A percentile compares a stretch with the other conserved stretches of the same genome.
Conservation (phyloP, 2,329 filamentous ascomycete species). For the Parastagonospora avenae region DNA sequence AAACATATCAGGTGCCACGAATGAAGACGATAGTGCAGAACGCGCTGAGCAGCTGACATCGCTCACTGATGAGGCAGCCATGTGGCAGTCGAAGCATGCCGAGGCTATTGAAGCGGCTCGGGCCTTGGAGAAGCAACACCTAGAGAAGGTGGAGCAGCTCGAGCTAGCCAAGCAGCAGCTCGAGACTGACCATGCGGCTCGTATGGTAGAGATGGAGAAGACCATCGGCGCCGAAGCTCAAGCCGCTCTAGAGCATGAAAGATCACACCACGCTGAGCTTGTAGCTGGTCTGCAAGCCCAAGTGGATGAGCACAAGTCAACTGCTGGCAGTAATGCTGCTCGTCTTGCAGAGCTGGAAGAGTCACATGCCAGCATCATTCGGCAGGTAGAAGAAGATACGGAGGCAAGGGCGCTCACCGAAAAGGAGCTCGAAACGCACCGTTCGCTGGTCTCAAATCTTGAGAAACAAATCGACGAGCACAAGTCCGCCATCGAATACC, state of each 20-base stretch:
- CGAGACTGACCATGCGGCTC: slow-evolving; percentile 40
- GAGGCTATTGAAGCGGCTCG: slow-evolving; percentile 72
- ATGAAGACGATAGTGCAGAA: slow-evolving; percentile 28
- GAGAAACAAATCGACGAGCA: slow-evolving; percentile 63
- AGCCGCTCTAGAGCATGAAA: slow-evolving; percentile 48
- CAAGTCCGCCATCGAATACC: slow-evolving; percentile 59
- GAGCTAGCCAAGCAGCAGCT: slow-evolving; percentile 62
- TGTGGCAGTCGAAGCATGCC: slow-evolving; percentile 79
- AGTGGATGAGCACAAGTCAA: slow-evolving; percentile 79
- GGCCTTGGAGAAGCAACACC: slow-evolving; percentile 73
- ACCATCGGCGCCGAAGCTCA: slow-evolving; percentile 33
- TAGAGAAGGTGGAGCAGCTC: slow-evolving; percentile 73
- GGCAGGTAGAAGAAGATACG: slow-evolving; percentile 70
- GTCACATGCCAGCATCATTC: slow-evolving; percentile 68
- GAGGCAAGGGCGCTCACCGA: slow-evolving; percentile 63
- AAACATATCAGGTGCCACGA: slow-evolving; percentile 8
- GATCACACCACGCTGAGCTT: slow-evolving; percentile 55
- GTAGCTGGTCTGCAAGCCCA: slow-evolving; percentile 69
- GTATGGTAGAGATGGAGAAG: slow-evolving; percentile 38
- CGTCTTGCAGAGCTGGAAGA: slow-evolving; percentile 77
- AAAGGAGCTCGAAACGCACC: slow-evolving; percentile 58
- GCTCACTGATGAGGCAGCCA: slow-evolving; percentile 72
- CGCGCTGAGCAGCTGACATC: slow-evolving; percentile 66
- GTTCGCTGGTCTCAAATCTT: slow-evolving; percentile 59
- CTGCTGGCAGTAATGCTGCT: slow-evolving; percentile 69